Conservation (phyloP, 345 rosid genomes). For the Eucalyptus sp. region DNA sequence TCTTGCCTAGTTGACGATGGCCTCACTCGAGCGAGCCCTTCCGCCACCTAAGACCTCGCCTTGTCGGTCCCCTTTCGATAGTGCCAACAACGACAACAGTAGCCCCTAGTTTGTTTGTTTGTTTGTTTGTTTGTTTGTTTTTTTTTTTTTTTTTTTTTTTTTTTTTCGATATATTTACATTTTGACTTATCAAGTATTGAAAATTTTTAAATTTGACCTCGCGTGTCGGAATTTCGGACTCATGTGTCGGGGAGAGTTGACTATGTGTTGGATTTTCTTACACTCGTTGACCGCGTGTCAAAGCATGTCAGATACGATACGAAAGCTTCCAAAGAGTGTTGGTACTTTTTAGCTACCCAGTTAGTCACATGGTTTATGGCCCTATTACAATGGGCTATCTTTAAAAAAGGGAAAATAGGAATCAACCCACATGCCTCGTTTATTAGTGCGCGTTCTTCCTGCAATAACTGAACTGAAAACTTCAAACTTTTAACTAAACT, state of each 20-base stretch:
- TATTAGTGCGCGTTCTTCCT: background rate
- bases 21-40: rapidly evolving
- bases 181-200: no score
- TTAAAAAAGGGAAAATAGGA: background rate
- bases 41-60: no score
- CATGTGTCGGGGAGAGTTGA: rapidly evolving
- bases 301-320: rapidly evolving
- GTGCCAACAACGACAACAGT: rapidly evolving
- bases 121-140: no score
- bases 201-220: no score
- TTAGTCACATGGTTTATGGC: background rate
- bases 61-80: no score
- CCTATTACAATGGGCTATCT: background rate
- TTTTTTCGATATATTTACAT: no score
- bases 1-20: no score
- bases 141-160: rapidly evolving
- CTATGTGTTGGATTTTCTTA: rapidly evolving
- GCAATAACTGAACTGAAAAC: background rate
- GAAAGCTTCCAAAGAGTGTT: rapidly evolving
- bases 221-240: rapidly evolving
- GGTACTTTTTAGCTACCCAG: no score
- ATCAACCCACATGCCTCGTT: background rate
- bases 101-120: no score
- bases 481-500: background rate
- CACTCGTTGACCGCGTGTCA: rapidly evolving